Percentiles rank a stretch among this genome's conserved stretches.
These are phyloP conservation scores for Emydomyces testavorans DNA, from an alignment of 2,329 filamentous ascomycete species.

Conservation along the genomic window DNA sequence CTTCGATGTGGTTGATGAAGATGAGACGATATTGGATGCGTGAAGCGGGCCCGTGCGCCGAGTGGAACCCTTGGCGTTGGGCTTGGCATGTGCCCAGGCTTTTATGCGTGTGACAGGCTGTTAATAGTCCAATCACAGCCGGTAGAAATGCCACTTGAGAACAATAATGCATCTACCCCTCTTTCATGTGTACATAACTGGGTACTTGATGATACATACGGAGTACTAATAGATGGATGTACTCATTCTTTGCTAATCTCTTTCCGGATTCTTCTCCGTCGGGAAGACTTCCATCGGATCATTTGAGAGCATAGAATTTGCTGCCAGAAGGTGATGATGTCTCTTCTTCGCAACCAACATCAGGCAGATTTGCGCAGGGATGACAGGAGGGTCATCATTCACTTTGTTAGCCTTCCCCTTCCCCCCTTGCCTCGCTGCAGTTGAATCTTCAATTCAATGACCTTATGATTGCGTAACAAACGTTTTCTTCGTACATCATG, in stretches of 20 bases:
- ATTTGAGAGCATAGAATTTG: background rate
- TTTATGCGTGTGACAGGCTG: background rate
- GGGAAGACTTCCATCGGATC: too few species aligned
- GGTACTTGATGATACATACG: too few species aligned
- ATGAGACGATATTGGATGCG: too few species aligned
- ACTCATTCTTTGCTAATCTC: too few species aligned
- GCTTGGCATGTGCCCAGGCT: background rate
- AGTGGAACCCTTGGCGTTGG: background rate
- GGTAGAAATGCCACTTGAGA: too few species aligned
- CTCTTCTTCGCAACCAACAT: conserved; percentile 1
- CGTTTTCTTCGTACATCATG: background rate
- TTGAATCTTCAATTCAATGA: conserved; percentile 1
- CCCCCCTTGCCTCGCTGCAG: background rate
- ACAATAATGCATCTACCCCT: background rate
- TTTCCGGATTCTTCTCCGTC: too few species aligned
- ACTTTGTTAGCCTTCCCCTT: conserved; percentile 53
- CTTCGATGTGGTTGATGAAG: too few species aligned
- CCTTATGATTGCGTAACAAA: background rate
- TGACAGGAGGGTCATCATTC: conserved; percentile 55
- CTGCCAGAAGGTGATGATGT: background rate
- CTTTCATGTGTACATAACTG: too few species aligned
- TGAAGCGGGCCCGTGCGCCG: background rate
- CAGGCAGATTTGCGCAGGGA: conserved; percentile 10
- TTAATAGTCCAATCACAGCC: too few species aligned
- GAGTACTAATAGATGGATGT: too few species aligned